Base-by-base conservation (phyloP, 1,284 basidiomycete species). In the Apiotrichum akiyoshidainum region DNA sequence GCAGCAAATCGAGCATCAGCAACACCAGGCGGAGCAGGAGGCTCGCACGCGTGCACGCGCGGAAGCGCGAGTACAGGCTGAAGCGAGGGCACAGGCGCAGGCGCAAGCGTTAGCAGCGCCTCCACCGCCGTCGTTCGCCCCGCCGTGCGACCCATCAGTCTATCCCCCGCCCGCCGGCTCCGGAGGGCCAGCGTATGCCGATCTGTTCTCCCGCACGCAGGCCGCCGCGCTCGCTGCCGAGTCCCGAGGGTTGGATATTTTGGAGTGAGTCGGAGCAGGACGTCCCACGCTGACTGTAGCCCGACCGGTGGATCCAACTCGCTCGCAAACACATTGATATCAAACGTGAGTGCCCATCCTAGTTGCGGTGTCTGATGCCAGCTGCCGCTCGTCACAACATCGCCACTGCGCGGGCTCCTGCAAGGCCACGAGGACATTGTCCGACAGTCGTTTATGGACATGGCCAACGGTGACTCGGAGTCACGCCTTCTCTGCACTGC, bases 391-490 rank as follows among this genome's bases (percentile, higher is more conserved):
- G 34, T 41, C 1, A 7, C 33, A 12, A 8, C n/a, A 1, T 50
- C 41, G 17, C 47, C 31, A 5, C 33, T 45, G 9, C 41, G 47
- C 40, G 12, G 8, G 6, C 26, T 55, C 8, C 17, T 46, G 41
- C 16, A n/a, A 21, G 40, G 35, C 26, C 55, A 51, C n/a, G 55
- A 45, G 13, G 21, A 17, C 2, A 33, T 57, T 13, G 40, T 51
- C 17, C 48, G 55, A 12, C 49, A 34, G 21, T 46, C 44, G 11
- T 52, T 52, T 17, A 33, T n/a, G 13, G 45, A 52, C 33, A 44
- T 57, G 35, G 21, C n/a, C 6, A 7, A 7, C 31, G 55, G 46
- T 26, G 50, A 57, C 50, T 16, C 31, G 35, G 55, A 57, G 44
- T 44, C 45, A 17, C 49, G 47, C 10, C 50, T 57, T 4, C 45